Evolutionary conservation across 2,329 filamentous ascomycete genomes (phyloP).

Genomic region (Botrytis cinerea): DNA sequence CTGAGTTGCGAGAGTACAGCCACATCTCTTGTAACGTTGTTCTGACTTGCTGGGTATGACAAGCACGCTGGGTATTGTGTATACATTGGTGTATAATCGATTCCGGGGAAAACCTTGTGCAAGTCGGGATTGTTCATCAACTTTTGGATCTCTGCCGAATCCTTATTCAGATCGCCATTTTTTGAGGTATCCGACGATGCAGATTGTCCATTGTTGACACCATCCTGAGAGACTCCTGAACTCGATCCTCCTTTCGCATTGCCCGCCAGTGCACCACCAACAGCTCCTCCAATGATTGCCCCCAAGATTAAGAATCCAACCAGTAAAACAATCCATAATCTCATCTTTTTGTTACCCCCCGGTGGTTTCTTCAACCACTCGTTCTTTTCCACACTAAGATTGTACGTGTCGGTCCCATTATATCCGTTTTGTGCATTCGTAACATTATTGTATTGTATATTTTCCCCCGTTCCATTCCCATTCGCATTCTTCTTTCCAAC

Average conservation of each 20-base stretch:
- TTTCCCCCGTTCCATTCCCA: constrained; percentile 28
- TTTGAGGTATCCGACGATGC: constrained; percentile 59
- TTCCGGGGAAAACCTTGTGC: constrained; percentile 91
- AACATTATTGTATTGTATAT: constrained; percentile 38
- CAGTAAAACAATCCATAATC: constrained; percentile 65
- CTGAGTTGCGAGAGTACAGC: constrained; percentile 89
- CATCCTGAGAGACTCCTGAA: constrained; percentile 41
- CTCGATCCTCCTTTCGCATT: neutral
- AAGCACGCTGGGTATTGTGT: constrained; percentile 87
- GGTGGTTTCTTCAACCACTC: constrained; percentile 64
- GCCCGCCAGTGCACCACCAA: constrained; percentile 54
- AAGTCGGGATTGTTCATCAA: constrained; percentile 79
- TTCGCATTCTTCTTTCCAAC: constrained; percentile 36
- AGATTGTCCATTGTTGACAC: constrained; percentile 41
- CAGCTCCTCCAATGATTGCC: constrained; percentile 71
- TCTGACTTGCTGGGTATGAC: constrained; percentile 77
- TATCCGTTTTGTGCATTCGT: constrained; percentile 24
- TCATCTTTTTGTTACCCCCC: constrained; percentile 64
- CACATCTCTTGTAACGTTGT: constrained; percentile 90
- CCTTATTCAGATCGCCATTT: constrained; percentile 71
- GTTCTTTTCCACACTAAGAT: constrained; percentile 57
- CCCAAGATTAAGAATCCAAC: constrained; percentile 67
- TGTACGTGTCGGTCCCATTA: constrained; percentile 31
- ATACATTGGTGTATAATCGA: constrained; percentile 93
- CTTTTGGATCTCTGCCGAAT: constrained; percentile 77